Evolutionary conservation across 2,329 filamentous ascomycete species (phyloP), one percentile per base, ranked within the genome.

Genomic region (Escovopsis sp.): DNA sequence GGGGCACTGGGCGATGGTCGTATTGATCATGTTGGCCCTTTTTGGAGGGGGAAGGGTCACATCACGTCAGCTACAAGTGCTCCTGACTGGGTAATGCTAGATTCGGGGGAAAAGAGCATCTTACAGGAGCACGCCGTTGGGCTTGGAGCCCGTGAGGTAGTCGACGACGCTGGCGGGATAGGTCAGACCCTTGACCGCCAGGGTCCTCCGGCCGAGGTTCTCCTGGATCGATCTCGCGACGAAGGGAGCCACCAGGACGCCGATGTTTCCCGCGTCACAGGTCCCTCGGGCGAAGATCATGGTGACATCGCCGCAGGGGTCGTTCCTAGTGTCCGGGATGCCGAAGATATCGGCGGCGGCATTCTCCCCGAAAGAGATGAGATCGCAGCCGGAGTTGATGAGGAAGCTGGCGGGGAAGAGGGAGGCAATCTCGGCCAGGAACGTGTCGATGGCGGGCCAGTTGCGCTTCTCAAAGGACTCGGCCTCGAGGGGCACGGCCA

Each of bases 1-100:
- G 18, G 51, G 53, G 40, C 54, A 56, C 15, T 52, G 43, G 3
- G 51, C 47, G 26, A 56, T 49, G 4, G 62, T 60, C 18, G 57
- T 38, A n/a, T 38, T 47, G 26, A 55, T 47, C 19, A 51, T 42
- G 12, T 59, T 49, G 35, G 64, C 62, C 56, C 66, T 64, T 26
- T 26, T 15, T 15, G 15, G 15, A 12, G 7, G 3, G 32, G 2
- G 35, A 40, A 6, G 6, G 23, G 6, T 6, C 23, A 23, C 23
- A 23, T 23, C 23, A 23, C 23, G 23, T 23, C 23, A 23, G 23
- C 23, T 23, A 23, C 23, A 6, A 23, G 23, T 23, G 23, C 23
- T 23, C 23, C 23, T 23, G 32, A 44, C 34, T 18, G 12, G 12
- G 32, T 33, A 26, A 30, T 18, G 5, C 12, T 44, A 28, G 38